These are phyloP conservation scores for Thelonectria olida DNA, from an alignment of 2,329 filamentous ascomycete genomes.

Conservation along the genomic window DNA sequence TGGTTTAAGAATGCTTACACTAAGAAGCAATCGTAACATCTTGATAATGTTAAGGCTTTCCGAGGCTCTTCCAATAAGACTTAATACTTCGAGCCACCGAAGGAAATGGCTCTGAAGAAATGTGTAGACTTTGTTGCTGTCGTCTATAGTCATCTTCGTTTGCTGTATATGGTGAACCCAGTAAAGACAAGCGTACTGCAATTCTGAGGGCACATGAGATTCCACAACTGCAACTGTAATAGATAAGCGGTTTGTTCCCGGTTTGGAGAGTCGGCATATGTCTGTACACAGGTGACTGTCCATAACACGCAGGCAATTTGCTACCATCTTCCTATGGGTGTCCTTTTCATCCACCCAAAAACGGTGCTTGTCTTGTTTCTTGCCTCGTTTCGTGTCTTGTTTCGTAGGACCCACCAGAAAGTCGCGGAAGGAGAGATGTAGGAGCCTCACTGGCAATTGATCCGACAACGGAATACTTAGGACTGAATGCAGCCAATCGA, in stretches of 20 bases:
- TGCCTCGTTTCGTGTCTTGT: no score
- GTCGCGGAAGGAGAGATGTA: constrained; percentile 51
- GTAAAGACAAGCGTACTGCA: constrained; percentile 45
- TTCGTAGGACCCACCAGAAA: constrained; percentile 35
- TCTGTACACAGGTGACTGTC: background rate
- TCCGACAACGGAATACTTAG: constrained; percentile 37
- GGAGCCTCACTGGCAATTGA: constrained; percentile 37
- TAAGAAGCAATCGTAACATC: constrained; percentile 3
- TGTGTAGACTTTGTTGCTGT: constrained; percentile 16
- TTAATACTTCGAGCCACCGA: constrained; percentile 31
- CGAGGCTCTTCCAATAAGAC: constrained; percentile 6
- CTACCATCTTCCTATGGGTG: no score
- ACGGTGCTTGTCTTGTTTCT: constrained; percentile 28
- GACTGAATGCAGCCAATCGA: constrained; percentile 47
- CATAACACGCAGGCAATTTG: constrained; percentile 6
- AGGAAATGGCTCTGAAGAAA: constrained; percentile 26
- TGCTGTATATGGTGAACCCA: constrained; percentile 45
- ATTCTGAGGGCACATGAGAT: background rate
- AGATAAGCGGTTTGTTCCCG: background rate
- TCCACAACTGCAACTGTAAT: background rate
- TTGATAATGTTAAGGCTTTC: constrained; percentile 6
- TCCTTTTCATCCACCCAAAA: constrained; percentile 28
- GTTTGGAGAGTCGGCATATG: background rate
- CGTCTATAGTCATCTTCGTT: constrained; percentile 39
- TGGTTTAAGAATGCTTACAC: constrained; percentile 14